Evolutionary conservation across 2,329 filamentous ascomycete genomes (phyloP).

Genomic region (Trichoderma hamatum): DNA sequence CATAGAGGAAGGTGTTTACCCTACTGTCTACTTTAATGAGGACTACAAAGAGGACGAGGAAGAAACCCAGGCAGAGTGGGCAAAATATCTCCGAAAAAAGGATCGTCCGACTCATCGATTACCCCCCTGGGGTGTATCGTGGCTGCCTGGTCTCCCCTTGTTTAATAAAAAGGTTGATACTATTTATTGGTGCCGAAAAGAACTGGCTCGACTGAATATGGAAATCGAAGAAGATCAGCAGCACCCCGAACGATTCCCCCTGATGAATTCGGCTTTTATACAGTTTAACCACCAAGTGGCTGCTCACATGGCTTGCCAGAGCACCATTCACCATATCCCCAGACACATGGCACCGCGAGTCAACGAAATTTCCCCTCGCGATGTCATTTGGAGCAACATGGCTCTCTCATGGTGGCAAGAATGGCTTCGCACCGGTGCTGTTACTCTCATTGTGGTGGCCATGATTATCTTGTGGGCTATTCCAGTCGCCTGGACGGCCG

Average conservation of each 20-base stretch:
- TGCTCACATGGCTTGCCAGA: conserved; percentile 97
- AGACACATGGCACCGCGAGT: conserved; percentile 90
- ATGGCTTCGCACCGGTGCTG: conserved; percentile 71
- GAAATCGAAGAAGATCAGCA: conserved; percentile 92
- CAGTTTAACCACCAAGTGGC: conserved; percentile 98
- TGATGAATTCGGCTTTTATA: conserved; percentile 96
- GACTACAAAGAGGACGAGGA: conserved; percentile 61
- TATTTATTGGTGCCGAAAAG: conserved; percentile 86
- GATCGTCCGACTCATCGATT: conserved; percentile 85
- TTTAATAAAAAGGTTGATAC: conserved; percentile 91
- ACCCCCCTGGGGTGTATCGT: conserved; percentile 62
- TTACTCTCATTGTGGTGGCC: conserved; percentile 66
- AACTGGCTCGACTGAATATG: conserved; percentile 83
- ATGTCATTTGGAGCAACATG: conserved; percentile 98
- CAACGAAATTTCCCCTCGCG: conserved; percentile 90
- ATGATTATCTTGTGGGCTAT: conserved; percentile 91
- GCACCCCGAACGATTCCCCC: conserved; percentile 79
- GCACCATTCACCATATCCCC: conserved; percentile 85
- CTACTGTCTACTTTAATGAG: conserved; percentile 59
- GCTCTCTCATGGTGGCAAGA: conserved; percentile 92
- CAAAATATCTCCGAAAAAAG: conserved; percentile 76
- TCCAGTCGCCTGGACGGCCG: conserved; percentile 84
- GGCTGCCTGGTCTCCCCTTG: conserved; percentile 77
- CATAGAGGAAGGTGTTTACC: conserved; percentile 58
- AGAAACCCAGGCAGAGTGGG: conserved; percentile 72